These are phyloP conservation scores for Pleurotus salmoneostramineus DNA, from an alignment of 768 basidiomycete species.

Conservation along the genomic window DNA sequence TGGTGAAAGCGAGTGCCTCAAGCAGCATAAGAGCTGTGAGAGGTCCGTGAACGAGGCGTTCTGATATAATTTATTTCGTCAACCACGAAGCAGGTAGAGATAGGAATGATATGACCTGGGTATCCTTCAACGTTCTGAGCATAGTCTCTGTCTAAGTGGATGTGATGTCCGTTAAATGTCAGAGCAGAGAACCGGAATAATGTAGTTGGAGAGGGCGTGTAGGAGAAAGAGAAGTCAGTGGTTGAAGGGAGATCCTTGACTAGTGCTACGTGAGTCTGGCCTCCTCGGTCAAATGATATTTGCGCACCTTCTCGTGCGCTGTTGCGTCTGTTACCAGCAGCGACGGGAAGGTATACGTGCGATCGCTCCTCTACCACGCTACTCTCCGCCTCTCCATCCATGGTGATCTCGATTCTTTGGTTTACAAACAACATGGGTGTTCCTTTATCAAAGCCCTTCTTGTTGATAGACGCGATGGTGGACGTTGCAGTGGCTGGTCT, in stretches of 20 bases:
- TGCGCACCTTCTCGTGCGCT: slow-evolving; percentile 36
- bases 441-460: slow-evolving; percentile 62
- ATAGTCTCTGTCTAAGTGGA: slow-evolving; percentile 79
- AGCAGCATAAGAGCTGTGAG: slow-evolving; percentile 77
- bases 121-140: slow-evolving; percentile 68
- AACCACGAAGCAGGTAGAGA: background rate
- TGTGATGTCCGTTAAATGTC: slow-evolving; percentile 82
- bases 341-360: slow-evolving; percentile 57
- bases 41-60: slow-evolving; percentile 83
- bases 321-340: slow-evolving; percentile 21
- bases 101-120: slow-evolving; percentile 39
- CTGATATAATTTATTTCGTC: slow-evolving; percentile 26
- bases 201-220: slow-evolving; percentile 63
- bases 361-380: slow-evolving; percentile 60
- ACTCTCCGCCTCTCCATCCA: slow-evolving; percentile 36
- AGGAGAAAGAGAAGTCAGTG: slow-evolving; percentile 59
- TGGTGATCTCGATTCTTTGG: slow-evolving; percentile 52
- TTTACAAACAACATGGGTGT: slow-evolving; percentile 75
- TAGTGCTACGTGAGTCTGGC: slow-evolving; percentile 16
- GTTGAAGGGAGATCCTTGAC: slow-evolving; percentile 47
- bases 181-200: slow-evolving; percentile 85
- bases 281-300: background rate
- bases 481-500: slow-evolving; percentile 43
- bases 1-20: slow-evolving; percentile 50
- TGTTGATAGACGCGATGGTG: slow-evolving; percentile 46